A percentile compares a stretch with the other conserved stretches of the same genome.
phyloP scores from a whole-genome alignment of 1,284 basidiomycete genomes.

The Irpex sp. region DNA sequence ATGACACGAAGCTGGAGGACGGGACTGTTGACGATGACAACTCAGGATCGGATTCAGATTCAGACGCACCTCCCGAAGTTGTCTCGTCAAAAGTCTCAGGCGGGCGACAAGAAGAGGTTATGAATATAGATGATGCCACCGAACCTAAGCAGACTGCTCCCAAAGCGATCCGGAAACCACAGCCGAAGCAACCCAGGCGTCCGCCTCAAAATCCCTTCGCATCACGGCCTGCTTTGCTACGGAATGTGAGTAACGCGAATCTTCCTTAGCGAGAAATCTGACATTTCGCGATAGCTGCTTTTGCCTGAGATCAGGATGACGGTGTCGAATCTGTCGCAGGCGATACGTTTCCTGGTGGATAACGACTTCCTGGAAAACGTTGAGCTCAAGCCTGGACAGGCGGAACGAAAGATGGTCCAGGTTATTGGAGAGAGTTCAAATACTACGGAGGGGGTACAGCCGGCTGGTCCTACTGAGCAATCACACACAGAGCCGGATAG shows the following conservation, averaged over 20 bases:
- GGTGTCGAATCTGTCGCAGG: conserved; percentile 90
- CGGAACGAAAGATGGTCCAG: conserved; percentile 64
- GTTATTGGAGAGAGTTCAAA: conserved; percentile 33
- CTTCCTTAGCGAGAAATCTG: neutral
- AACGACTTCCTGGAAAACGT: conserved; percentile 88
- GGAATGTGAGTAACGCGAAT: conserved; percentile 53
- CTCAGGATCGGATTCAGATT: conserved; percentile 24
- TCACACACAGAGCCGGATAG: neutral
- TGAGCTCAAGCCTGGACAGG: conserved; percentile 80
- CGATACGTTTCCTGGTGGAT: conserved; percentile 88
- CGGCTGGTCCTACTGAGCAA: neutral
- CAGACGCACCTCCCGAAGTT: conserved; percentile 54
- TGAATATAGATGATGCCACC: neutral
- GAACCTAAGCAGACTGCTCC: neutral
- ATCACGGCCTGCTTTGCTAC: conserved; percentile 64
- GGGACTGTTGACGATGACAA: conserved; percentile 7
- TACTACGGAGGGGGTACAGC: neutral
- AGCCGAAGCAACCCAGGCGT: conserved; percentile 47
- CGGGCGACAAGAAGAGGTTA: neutral
- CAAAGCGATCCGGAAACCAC: conserved; percentile 24
- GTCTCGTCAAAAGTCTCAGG: conserved; percentile 52
- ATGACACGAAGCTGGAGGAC: neutral
- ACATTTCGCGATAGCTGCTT: conserved; percentile 53
- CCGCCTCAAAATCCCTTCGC: conserved; percentile 66
- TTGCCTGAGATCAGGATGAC: conserved; percentile 88